Evolutionary conservation across 108 stramenopile genomes (phyloP).

Genomic region (Heterococcus sp.): DNA sequence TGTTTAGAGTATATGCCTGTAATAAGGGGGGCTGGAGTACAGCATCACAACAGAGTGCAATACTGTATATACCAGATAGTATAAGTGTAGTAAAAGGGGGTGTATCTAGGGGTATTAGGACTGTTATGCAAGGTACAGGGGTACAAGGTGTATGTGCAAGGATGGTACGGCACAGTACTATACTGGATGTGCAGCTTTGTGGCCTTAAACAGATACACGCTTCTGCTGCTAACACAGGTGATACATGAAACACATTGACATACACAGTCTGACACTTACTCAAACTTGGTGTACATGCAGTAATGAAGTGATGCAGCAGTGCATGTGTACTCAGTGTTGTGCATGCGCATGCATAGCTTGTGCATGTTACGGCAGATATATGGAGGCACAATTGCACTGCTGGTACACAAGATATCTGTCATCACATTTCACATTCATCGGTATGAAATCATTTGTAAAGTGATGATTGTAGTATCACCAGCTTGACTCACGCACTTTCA

Average conservation of each 20-base stretch:
- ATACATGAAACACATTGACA: background rate
- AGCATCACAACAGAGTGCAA: background rate
- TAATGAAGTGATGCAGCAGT: no score
- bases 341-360: no score
- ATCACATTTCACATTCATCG: background rate
- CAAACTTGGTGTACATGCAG: no score
- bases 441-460: background rate
- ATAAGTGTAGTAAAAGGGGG: background rate
- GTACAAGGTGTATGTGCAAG: background rate
- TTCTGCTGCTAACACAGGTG: background rate
- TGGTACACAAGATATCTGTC: background rate
- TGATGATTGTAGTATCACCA: no score
- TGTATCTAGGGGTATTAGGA: background rate
- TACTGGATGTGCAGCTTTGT: background rate
- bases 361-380: no score
- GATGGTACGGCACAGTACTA: background rate
- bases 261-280: no score
- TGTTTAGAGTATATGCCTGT: background rate
- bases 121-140: background rate
- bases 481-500: no score
- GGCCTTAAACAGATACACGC: background rate
- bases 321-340: no score
- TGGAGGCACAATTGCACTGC: no score
- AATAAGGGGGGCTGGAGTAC: background rate
- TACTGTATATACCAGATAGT: background rate